phyloP scores from a whole-genome alignment of 495 filamentous ascomycete genomes.

The Daldinia bambusicola region DNA sequence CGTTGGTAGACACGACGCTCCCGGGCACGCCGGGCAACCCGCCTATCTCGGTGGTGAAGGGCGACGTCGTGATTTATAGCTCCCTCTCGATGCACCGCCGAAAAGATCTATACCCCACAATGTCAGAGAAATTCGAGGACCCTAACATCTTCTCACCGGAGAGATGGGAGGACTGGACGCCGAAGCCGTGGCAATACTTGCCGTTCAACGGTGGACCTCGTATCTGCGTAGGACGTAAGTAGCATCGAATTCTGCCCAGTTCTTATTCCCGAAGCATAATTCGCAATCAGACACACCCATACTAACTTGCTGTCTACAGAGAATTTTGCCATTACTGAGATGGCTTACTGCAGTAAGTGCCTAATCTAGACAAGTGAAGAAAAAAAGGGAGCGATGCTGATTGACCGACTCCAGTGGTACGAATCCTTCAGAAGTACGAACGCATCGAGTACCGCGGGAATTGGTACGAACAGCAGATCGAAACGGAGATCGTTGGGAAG shows the following conservation, averaged over 20 bases:
- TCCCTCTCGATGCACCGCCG: conserved; percentile 64
- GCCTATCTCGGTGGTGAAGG: conserved; percentile 53
- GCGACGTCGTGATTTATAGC: conserved; percentile 55
- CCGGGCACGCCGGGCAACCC: conserved; percentile 50
- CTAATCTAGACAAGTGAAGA: conserved; percentile 8
- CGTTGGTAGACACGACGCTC: conserved; percentile 58
- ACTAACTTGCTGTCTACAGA: conserved; percentile 23
- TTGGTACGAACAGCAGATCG: conserved; percentile 52
- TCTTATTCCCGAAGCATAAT: neutral
- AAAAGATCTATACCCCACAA: conserved; percentile 59
- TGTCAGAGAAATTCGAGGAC: conserved; percentile 54
- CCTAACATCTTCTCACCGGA: conserved; percentile 64
- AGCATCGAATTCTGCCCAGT: neutral
- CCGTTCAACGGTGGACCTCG: conserved; percentile 71
- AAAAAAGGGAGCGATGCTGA: neutral
- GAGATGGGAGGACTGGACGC: conserved; percentile 65
- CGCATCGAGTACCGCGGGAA: conserved; percentile 60
- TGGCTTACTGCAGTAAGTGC: conserved; percentile 54
- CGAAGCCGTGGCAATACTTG: conserved; percentile 69
- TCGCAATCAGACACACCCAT: neutral
- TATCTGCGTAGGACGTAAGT: conserved; percentile 56
- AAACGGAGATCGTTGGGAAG: conserved; percentile 54
- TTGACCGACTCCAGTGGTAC: conserved; percentile 52
- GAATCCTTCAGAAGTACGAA: conserved; percentile 70
- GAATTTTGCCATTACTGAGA: conserved; percentile 68